phyloP scores from a whole-genome alignment of 1,284 basidiomycete species.

The Athelia psychrophila region DNA sequence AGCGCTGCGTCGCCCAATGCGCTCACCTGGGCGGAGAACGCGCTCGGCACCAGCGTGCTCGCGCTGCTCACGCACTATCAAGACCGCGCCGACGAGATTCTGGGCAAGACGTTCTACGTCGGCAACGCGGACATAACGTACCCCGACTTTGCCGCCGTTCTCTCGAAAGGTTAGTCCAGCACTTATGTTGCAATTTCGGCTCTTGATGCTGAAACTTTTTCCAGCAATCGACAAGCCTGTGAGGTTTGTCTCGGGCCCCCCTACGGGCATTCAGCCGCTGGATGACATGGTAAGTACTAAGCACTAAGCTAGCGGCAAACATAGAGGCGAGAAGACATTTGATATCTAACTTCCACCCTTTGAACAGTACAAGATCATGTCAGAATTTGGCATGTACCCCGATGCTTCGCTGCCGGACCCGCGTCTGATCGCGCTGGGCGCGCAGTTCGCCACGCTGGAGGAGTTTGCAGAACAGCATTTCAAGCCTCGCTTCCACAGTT shows the following conservation, averaged over 20 bases:
- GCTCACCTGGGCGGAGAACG: slow-evolving; percentile 24
- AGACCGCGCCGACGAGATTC: slow-evolving; percentile 14
- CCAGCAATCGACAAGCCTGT: slow-evolving; percentile 23
- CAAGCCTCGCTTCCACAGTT: background rate
- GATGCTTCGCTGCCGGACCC: slow-evolving; percentile 21
- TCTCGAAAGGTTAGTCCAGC: slow-evolving; percentile 16
- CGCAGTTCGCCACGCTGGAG: slow-evolving; percentile 21
- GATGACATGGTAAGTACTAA: slow-evolving; percentile 31
- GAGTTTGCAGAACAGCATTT: slow-evolving; percentile 12
- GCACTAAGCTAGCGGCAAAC: no score
- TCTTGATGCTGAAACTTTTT: background rate
- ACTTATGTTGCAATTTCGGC: background rate
- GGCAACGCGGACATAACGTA: slow-evolving; percentile 22
- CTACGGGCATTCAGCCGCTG: no score
- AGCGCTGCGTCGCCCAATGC: slow-evolving; percentile 14
- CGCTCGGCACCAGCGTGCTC: slow-evolving; percentile 22
- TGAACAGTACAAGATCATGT: no score
- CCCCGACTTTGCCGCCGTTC: slow-evolving; percentile 12
- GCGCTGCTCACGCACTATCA: slow-evolving; percentile 28
- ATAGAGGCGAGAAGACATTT: no score
- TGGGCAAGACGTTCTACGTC: slow-evolving; percentile 22
- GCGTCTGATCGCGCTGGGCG: slow-evolving; percentile 23
- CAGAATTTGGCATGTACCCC: no score
- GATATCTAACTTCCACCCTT: no score
- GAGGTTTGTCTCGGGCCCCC: slow-evolving; percentile 14